Base-by-base conservation (phyloP, 2,329 filamentous ascomycete genomes). In the Triangularia setosa region DNA sequence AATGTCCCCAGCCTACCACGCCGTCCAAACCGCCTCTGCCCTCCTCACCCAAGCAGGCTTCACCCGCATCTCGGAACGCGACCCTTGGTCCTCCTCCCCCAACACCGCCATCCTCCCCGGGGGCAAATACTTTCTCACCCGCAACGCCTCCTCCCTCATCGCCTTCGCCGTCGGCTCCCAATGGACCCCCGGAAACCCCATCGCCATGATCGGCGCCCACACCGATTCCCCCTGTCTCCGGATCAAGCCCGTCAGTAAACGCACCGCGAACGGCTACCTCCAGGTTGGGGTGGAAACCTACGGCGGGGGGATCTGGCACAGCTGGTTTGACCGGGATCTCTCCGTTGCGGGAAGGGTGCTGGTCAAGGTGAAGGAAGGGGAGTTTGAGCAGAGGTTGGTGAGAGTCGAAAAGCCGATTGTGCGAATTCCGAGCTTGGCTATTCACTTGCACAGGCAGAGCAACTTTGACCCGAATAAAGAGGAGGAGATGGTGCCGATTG, bases 251-350 rank as follows among this genome's bases (percentile, higher is more conserved):
- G 89, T 97, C 52, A 96, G 92, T 74, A 97, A 94, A 79, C 95
- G 94, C 80, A 85, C 86, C 73, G 88, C 86, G 63, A 90, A 91
- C 69, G 94, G 94, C 12, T 99, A 95, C 77, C 79, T 97, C 68
- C 95, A 99, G 79, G 89, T 99, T 64, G 95, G 93, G 61, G 94
- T 97, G 60, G 95, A 99, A 82, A 94, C 92, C 1, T 99, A 99
- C 74, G 95, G 95, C 61, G 95, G 95, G 67, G 95, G 95, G 63
- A 89, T 98, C 73, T 98, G 94, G 94, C 93, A 97, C 78, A 96
- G 92, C 56, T 99, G 90, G 95, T 99, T 99, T 74, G 95, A 99
- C 77, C 89, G 95, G 59, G 95, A 99, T 76, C 81, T 99, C 67
- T 90, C 91, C 71, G 87, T 98, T 61, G 95, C 95, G 30, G 95